Evolutionary conservation across 306 rosid species (phyloP), one percentile per base, ranked within the genome.

Genomic region (Cicer judaicum): DNA sequence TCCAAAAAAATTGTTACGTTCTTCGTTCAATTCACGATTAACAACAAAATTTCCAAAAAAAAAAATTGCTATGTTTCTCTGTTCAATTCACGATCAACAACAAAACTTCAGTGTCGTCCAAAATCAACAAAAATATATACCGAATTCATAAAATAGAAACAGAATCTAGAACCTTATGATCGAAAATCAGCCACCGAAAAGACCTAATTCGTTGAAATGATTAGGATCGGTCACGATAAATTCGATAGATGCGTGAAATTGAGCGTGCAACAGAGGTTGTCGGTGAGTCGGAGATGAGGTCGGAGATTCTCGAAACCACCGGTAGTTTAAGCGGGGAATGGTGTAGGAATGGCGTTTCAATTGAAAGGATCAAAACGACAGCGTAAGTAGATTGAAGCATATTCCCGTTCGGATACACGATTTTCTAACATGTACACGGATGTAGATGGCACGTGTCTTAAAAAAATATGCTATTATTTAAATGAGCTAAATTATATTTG

Each of bases 341-440:
- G 72, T 4, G 34, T 14, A 21, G 24, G 68, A 55, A 7, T 18
- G 12, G 46, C 8, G 73, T 59, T 46, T 72, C 42, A 5, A 52
- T 50, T 39, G 41, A 49, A 67, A 73, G 8, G 18, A 56, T 41
- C 57, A 44, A 84, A 78, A 82, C 70, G 82, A 49, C 80, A 21
- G 55, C 34, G 82, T 50, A 40, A 71, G 60, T 6, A 12, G n/a
- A 5, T 21, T 38, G 64, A 12, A 43, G 29, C 3, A 2, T 12
- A 41, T 52, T 40, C 49, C 2, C 0, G 52, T 68, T 47, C 36
- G 5, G 5, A 29, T 29, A 9, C 46, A 19, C 46, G 8, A 29
- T 73, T 18, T 77, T 77, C 44, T 10, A 13, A 21, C 8, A 3
- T 50, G 6, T 15, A 11, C 41, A 11, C 44, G 16, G 39, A 19